Evolutionary conservation across 148 eudicot genomes (phyloP).

Genomic region (Mesembryanthemum crystallinum): DNA sequence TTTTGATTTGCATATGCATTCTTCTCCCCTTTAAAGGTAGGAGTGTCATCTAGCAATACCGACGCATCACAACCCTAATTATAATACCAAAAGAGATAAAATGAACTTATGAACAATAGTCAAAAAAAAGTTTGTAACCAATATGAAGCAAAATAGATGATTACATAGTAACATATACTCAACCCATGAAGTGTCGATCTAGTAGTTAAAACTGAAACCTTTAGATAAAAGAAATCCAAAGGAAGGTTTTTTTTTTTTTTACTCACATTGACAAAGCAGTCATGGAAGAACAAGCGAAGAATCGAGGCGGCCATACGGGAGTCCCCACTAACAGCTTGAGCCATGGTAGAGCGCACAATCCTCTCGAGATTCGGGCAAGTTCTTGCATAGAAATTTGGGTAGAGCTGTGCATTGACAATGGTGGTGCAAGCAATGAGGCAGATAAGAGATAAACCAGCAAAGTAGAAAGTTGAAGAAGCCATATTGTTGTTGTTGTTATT

Average conservation of each 20-base stretch:
- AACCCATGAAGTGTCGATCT: no score
- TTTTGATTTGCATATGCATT: slow-evolving; percentile 27
- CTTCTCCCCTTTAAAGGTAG: slow-evolving; percentile 31
- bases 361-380: slow-evolving; percentile 32
- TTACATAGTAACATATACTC: no score
- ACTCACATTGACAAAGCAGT: slow-evolving; percentile 37
- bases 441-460: no score
- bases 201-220: no score
- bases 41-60: slow-evolving; percentile 29
- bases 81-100: background rate
- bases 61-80: slow-evolving; percentile 36
- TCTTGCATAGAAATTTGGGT: slow-evolving; percentile 25
- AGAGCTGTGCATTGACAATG: slow-evolving; percentile 29
- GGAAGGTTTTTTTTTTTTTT: no score
- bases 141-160: no score
- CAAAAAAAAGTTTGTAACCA: background rate
- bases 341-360: slow-evolving; percentile 28
- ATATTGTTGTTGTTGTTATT: no score
- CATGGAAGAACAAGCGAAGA: slow-evolving; percentile 39
- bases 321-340: slow-evolving; percentile 28
- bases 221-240: no score
- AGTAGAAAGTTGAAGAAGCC: no score
- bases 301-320: slow-evolving; percentile 38
- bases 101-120: background rate
- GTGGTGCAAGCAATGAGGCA: background rate